phyloP scores from a whole-genome alignment of 2,329 filamentous ascomycete species.

The Beauveria sp. region DNA sequence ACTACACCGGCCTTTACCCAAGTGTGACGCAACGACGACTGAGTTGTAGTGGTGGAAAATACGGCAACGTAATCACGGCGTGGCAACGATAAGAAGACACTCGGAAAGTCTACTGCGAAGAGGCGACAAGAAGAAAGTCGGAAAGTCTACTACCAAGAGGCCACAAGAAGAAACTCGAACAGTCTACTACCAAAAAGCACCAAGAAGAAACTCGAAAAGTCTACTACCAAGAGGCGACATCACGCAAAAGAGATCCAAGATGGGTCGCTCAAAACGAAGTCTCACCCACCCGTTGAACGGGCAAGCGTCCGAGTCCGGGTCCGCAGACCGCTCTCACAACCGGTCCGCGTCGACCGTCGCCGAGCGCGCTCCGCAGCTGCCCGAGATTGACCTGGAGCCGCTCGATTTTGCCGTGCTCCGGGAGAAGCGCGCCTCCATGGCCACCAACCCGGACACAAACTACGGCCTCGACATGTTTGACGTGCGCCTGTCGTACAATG shows the following conservation, averaged over 20 bases:
- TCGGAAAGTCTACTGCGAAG: not conserved
- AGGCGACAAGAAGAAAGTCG: not conserved
- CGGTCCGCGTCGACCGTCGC: not conserved
- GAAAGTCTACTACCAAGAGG: not conserved
- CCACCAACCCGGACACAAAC: conserved; percentile 2
- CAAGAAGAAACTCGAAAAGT: not conserved
- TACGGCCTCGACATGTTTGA: conserved; percentile 9
- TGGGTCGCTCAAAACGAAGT: conserved; percentile 7
- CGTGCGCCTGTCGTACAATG: conserved; percentile 9
- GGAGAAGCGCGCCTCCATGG: conserved; percentile 5
- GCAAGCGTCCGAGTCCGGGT: not conserved
- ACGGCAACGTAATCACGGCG: not conserved
- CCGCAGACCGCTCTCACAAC: not conserved
- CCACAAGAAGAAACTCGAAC: not conserved
- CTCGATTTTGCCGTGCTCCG: conserved; percentile 10
- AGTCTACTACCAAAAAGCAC: not conserved
- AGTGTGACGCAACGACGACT: not conserved
- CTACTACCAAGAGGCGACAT: not conserved
- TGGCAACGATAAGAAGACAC: not conserved
- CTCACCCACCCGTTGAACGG: not conserved
- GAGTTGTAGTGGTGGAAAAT: not conserved
- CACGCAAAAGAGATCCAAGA: not conserved
- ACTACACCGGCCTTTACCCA: not conserved
- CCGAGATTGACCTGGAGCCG: conserved; percentile 8
- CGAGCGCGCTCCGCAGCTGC: conserved; percentile 5